Evolutionary conservation across 305 asterid genomes (phyloP).

Genomic region (Fraxinus floribunda): DNA sequence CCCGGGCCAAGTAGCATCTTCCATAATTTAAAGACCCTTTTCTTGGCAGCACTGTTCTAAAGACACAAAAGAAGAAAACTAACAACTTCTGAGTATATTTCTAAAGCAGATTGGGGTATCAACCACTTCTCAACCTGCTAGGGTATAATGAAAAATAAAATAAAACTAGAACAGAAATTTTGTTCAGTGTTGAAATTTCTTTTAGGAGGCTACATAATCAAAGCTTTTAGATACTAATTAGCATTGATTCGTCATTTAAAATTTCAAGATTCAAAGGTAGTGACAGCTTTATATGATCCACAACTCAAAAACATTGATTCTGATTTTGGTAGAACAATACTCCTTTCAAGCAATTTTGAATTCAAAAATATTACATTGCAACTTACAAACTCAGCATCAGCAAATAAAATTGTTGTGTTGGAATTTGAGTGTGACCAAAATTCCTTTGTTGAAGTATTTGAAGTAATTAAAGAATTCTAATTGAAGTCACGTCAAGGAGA

Average conservation of each 20-base stretch:
- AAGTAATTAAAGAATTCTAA: too few relatives aligned
- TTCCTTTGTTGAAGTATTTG: too few relatives aligned
- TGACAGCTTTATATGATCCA: not conserved
- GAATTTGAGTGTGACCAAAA: too few relatives aligned
- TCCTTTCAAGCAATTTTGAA: not conserved
- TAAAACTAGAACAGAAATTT: not conserved
- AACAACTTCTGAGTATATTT: not conserved
- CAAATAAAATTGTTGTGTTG: not conserved
- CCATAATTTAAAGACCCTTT: not conserved
- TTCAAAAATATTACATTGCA: not conserved
- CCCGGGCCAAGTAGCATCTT: too few relatives aligned
- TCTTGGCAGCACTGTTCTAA: not conserved
- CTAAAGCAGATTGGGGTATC: constrained; percentile 8
- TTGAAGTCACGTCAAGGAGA: too few relatives aligned
- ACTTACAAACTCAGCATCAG: not conserved
- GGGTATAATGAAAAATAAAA: not conserved
- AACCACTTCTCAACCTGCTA: not conserved
- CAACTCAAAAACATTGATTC: not conserved
- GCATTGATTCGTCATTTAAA: not conserved
- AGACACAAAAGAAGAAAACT: constrained; percentile 8
- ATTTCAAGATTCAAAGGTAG: not conserved
- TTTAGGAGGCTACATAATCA: not conserved
- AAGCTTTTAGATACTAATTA: not conserved
- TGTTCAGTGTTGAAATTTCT: not conserved
- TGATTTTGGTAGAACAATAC: constrained; percentile 2